Evolutionary conservation across 2,329 filamentous ascomycete genomes (phyloP).

Genomic region (Cladosporium halotolerans): DNA sequence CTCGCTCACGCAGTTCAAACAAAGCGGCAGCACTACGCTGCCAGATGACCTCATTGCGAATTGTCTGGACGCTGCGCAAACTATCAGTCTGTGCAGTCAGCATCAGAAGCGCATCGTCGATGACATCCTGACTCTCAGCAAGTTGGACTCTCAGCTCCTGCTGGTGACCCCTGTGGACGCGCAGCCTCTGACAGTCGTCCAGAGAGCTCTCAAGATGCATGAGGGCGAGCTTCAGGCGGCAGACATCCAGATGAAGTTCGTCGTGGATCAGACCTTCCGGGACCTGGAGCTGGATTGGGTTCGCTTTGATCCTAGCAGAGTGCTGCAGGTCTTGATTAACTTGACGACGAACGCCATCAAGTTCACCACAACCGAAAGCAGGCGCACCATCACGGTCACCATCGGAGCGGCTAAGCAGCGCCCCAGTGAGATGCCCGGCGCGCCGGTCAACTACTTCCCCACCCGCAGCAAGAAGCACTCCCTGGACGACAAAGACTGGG

Average conservation of each 20-base stretch:
- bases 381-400: conserved; percentile 59
- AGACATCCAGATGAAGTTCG: conserved; percentile 60
- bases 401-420: conserved; percentile 57
- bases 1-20: conserved; percentile 41
- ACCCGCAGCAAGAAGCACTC: conserved; percentile 46
- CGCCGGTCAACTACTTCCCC: conserved; percentile 56
- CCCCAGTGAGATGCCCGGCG: conserved; percentile 38
- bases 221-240: conserved; percentile 66
- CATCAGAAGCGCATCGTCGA: conserved; percentile 78
- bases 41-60: conserved; percentile 46
- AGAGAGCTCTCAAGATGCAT: conserved; percentile 69
- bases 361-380: conserved; percentile 62
- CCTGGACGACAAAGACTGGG: conserved; percentile 59
- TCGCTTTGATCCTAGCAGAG: conserved; percentile 65
- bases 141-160: conserved; percentile 69
- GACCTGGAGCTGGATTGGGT: conserved; percentile 59
- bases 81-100: conserved; percentile 69
- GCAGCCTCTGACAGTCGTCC: conserved; percentile 60
- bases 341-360: conserved; percentile 76
- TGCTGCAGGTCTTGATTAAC: conserved; percentile 75
- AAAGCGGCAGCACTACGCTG: conserved; percentile 33
- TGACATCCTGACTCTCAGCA: conserved; percentile 66
- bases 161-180: conserved; percentile 65
- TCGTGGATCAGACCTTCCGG: conserved; percentile 56
- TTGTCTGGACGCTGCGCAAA: conserved; percentile 68